These are phyloP conservation scores for Epichloe amarillans DNA, from an alignment of 2,329 filamentous ascomycete genomes.

Conservation along the genomic window DNA sequence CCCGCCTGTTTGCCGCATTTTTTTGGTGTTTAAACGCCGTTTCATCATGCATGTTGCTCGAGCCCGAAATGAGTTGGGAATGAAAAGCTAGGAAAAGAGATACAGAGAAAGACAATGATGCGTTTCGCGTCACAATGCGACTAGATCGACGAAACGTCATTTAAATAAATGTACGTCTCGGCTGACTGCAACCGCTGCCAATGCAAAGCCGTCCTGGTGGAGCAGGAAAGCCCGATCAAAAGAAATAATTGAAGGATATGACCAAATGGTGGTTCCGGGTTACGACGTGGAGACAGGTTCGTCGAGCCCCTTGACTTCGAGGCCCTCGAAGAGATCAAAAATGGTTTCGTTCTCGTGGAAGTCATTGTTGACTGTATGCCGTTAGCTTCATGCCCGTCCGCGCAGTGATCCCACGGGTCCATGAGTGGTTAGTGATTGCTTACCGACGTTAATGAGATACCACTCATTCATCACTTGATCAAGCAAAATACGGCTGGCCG, in stretches of 20 bases:
- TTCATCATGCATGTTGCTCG: slow-evolving; percentile 4
- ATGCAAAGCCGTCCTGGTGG: slow-evolving; percentile 7
- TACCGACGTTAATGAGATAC: slow-evolving; percentile 92
- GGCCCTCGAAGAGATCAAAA: slow-evolving; percentile 72
- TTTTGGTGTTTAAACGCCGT: slow-evolving; percentile 4
- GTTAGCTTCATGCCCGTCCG: not conserved
- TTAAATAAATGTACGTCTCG: slow-evolving; percentile 6
- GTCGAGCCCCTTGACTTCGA: slow-evolving; percentile 55
- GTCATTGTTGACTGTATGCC: slow-evolving; percentile 75
- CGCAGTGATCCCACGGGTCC: not conserved
- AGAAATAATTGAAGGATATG: not conserved
- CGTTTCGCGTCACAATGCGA: not conserved
- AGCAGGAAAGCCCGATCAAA: slow-evolving; percentile 3
- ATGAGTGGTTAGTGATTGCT: slow-evolving; percentile 19
- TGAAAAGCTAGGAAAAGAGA: slow-evolving; percentile 11
- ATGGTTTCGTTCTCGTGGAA: slow-evolving; percentile 77
- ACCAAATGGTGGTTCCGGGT: not conserved
- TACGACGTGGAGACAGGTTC: slow-evolving; percentile 11
- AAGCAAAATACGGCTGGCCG: slow-evolving; percentile 67
- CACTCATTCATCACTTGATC: slow-evolving; percentile 76
- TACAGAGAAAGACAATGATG: not conserved
- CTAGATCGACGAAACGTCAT: slow-evolving; percentile 2
- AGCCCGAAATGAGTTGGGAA: slow-evolving; percentile 1
- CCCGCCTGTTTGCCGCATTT: slow-evolving; percentile 9
- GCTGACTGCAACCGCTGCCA: slow-evolving; percentile 4